Base-by-base conservation (phyloP, 2,329 filamentous ascomycete species). In the Pyrenophora graminea region DNA sequence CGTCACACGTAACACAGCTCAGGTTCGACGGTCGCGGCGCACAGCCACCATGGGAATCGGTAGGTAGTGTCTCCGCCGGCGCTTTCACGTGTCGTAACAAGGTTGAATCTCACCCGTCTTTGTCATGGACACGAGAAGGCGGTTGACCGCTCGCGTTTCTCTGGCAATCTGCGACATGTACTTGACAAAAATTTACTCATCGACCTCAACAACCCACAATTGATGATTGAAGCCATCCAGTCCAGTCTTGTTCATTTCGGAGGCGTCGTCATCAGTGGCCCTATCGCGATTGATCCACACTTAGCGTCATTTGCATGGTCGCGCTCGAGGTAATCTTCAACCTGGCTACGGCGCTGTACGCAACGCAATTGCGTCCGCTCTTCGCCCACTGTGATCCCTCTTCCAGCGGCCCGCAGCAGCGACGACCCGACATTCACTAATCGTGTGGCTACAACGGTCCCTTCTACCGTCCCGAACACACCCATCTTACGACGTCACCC, bases 241-340 rank as follows among this genome's bases (percentile, higher is more conserved):
- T 18, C 13, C 8, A 38, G 40, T 17, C 33, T 34, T 17, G 17
- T n/a, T 30, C 27, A 39, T 44, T 55, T 48, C 39, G 34, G 42
- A 41, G 30, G 51, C 53, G 52, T 61, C 59, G 58, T 62, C 55
- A 60, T 55, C 59, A 33, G 57, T 61, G 51, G 55, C 50, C 51
- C 59, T 51, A 46, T 52, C 51, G 48, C 49, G 32, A 47, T 36
- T 50, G 52, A 48, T 47, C 39, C 48, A 23, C 52, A 44, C 44
- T 39, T 62, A 59, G 55, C 57, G 57, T 48, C 46, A 31, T 43
- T 52, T 39, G 41, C 58, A 53, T 51, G 50, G 39, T 48, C 40
- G 49, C 49, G 44, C 32, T 51, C 44, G 37, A 43, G 37, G 15
- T 37, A 48, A 39, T 37, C 32, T 45, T 30, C 32, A 48, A 27